Evolutionary conservation across 1,139 yeast species (phyloP).

Genomic region (Taphrina wiesneri): DNA sequence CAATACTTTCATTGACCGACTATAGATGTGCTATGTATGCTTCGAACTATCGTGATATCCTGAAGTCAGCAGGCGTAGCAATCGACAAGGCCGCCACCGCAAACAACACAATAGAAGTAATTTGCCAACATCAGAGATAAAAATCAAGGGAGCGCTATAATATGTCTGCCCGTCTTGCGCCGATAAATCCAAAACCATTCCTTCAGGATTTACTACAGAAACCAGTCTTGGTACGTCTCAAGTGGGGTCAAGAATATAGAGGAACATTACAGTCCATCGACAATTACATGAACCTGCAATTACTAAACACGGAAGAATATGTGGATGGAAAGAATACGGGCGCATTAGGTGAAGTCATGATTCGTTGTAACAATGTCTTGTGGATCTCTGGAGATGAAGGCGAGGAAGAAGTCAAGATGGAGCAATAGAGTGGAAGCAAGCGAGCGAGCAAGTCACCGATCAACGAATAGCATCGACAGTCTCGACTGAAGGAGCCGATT

Average conservation of each 20-base stretch:
- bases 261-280: conserved; percentile 83
- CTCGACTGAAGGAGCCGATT: neutral
- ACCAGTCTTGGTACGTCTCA: conserved; percentile 77
- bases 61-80: no score
- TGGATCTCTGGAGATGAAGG: conserved; percentile 32
- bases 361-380: conserved; percentile 34
- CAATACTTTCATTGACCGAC: neutral
- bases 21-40: no score
- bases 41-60: no score
- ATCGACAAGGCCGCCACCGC: no score
- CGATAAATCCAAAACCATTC: conserved; percentile 80
- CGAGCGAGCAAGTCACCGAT: neutral
- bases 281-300: conserved; percentile 86
- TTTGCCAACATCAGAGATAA: no score
- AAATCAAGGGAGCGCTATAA: neutral
- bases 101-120: no score
- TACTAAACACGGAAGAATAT: conserved; percentile 68
- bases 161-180: conserved; percentile 33
- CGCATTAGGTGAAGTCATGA: conserved; percentile 71
- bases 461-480: neutral
- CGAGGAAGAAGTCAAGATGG: conserved; percentile 39
- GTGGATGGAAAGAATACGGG: conserved; percentile 59
- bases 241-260: conserved; percentile 74
- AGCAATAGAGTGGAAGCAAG: conserved; percentile 30
- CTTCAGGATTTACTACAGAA: conserved; percentile 70